These are phyloP conservation scores for Gossypium turneri DNA, from an alignment of 345 rosid genomes.

Conservation along the genomic window DNA sequence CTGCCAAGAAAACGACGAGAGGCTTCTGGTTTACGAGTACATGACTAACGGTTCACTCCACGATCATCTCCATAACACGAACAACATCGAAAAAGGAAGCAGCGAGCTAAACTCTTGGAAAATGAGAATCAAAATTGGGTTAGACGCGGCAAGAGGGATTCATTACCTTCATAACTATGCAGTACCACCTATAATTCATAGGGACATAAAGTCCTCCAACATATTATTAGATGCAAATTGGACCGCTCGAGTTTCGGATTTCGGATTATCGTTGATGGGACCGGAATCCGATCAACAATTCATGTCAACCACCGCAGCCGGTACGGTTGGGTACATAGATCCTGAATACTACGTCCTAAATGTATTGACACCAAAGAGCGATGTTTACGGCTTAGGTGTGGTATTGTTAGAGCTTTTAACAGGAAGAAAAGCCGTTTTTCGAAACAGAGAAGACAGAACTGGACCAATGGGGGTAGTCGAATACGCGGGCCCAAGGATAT, in stretches of 20 bases:
- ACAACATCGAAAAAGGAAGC: slow-evolving; percentile 19
- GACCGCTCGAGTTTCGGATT: slow-evolving; percentile 61
- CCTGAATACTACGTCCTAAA: slow-evolving; percentile 58
- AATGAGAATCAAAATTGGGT: slow-evolving; percentile 27
- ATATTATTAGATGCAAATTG: slow-evolving; percentile 50
- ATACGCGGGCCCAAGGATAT: slow-evolving; percentile 33
- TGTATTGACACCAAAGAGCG: slow-evolving; percentile 49
- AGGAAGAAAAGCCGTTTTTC: slow-evolving; percentile 52
- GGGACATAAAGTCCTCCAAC: slow-evolving; percentile 73
- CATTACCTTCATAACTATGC: slow-evolving; percentile 65
- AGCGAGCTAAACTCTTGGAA: slow-evolving; percentile 54
- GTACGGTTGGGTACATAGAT: slow-evolving; percentile 69
- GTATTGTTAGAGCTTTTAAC: slow-evolving; percentile 57
- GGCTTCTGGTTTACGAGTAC: slow-evolving; percentile 58
- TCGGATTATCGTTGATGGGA: slow-evolving; percentile 52
- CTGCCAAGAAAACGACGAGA: slow-evolving; percentile 56
- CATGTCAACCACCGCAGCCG: slow-evolving; percentile 45
- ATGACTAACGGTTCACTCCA: slow-evolving; percentile 56
- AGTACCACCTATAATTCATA: slow-evolving; percentile 60
- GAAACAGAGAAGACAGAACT: slow-evolving; percentile 26
- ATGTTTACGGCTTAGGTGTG: slow-evolving; percentile 62
- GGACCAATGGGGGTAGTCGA: slow-evolving; percentile 42
- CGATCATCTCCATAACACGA: slow-evolving; percentile 45
- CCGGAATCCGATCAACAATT: slow-evolving; percentile 39
- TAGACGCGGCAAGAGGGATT: slow-evolving; percentile 7